Base-by-base conservation (phyloP, 352 stramenopile genomes). In the Phytophthora syringae region DNA sequence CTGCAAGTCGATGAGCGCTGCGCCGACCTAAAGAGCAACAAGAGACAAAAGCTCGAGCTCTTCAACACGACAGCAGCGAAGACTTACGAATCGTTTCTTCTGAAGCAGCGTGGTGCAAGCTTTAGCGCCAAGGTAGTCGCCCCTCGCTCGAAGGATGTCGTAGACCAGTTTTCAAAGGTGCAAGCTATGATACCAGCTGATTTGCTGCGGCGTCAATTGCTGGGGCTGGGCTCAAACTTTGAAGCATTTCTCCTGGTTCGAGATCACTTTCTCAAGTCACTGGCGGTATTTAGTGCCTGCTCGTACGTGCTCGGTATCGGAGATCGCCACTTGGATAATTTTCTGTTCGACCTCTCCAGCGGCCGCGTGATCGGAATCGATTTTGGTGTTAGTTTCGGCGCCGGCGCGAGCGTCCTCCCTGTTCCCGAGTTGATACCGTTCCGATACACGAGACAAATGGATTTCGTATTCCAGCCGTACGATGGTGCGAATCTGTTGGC, bases 401-500 rank as follows among this genome's bases (percentile, higher is more conserved):
- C 86, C 13, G 83, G 87, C 3, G 88, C 88, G 21, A 93, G 88
- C 60, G 64, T 89, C 39, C 60, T 98, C 20, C 84, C 87, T 7
- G 88, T 98, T 2, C 92, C 92, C 0, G 92, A 98, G 72, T 67
- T 98, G 21, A 91, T 97, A 16, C 92, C 92, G 7, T 98, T 98
- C 61, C 84, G 92, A 13, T 93, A 94, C 57, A 97, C 90, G 2
- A 72, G 82, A 21, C 84, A 93, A 68, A 85, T 94, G 75, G 79
- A 87, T 21, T 77, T 75, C 42, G 85, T 94, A 6, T 74, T 92
- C 34, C 65, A 83, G 36, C 86, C 88, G 6, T 93, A 92, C 51
- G 82, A 93, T 61, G 79, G 82, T 5, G 25, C 57, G 6, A 90
- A 82, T 47, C 55, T 95, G 3, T 52, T 95, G 16, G 58, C 84